Base-by-base conservation (phyloP, 1,139 yeast genomes). In the Pichia sp. region DNA sequence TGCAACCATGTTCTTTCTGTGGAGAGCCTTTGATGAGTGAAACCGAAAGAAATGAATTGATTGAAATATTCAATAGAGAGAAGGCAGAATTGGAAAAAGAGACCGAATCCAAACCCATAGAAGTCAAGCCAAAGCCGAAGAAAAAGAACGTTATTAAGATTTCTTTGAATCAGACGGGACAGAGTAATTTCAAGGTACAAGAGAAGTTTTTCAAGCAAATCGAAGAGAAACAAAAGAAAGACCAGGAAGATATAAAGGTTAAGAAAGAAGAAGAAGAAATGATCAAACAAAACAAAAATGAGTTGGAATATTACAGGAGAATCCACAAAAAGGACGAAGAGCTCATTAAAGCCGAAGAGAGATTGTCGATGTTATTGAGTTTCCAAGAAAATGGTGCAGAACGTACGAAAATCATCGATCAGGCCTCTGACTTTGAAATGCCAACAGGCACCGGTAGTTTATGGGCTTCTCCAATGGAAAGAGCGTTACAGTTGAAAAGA, bases 381-480 rank as follows among this genome's bases (percentile, higher is more conserved):
- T 92, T 81, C 61, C 98, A 94, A 60, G 87, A 77, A 2, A 79
- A 92, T 8, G 85, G 95, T 5, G 88, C 90, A 1, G 94, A 87
- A 59, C 72, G 98, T 60, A 92, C 97, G 0, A 80, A 77, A 55
- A 88, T 94, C 52, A 90, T 94, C 38, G 99, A 94, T 59, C 84
- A 87, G 58, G 97, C 95, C 0, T 79, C 95, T 5, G 98, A 94
- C 60, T 92, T 81, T 59, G 94, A 84, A 43, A 51, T 73, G 40
- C 79, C 80, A 0, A 29, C 28, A 4, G 66, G 75, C 0, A 57
- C 67, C 4, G 66, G 76, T 2, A 79, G 72, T 54, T 71, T 79
- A 54, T 94, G 98, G 98, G 81, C 95, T 0, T 77, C 86, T 4
- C 92, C 97, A 0, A 73, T 82, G 42, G 97, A 94, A 57, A 77